phyloP scores from a whole-genome alignment of 495 filamentous ascomycete species.

The Neurospora sp. region DNA sequence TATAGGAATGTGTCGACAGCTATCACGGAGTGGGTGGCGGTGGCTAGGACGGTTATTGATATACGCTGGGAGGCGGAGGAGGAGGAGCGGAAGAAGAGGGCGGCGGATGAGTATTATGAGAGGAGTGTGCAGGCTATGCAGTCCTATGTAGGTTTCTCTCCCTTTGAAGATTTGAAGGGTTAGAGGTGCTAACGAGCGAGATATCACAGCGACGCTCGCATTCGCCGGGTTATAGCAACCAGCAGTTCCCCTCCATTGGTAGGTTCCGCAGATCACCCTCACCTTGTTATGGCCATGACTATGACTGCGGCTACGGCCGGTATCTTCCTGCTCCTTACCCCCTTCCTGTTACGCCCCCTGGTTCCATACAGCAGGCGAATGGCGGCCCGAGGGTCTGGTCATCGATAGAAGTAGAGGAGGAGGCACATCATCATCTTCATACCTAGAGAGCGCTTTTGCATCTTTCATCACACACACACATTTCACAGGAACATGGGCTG shows the following conservation, averaged over 20 bases:
- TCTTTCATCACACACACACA: not conserved
- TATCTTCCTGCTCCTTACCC: not conserved
- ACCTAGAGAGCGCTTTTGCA: not conserved
- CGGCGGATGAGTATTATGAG: constrained; percentile 33
- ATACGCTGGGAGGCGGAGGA: constrained; percentile 57
- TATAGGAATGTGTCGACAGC: constrained; percentile 65
- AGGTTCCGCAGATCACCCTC: constrained; percentile 9
- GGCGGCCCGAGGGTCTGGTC: not conserved
- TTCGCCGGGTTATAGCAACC: constrained; percentile 5
- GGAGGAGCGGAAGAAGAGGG: constrained; percentile 37
- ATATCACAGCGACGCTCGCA: not conserved
- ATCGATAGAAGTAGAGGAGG: constrained; percentile 4
- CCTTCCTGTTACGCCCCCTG: not conserved
- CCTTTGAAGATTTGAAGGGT: not conserved
- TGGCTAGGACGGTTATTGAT: constrained; percentile 47
- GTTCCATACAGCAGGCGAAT: not conserved
- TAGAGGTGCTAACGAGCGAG: not conserved
- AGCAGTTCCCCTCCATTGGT: constrained; percentile 8
- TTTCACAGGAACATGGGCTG: constrained; percentile 16
- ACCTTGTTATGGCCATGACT: not conserved
- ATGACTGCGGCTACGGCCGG: not conserved
- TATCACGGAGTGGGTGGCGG: constrained; percentile 55
- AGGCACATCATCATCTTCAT: not conserved
- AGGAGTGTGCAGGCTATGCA: constrained; percentile 15
- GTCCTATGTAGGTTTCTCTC: constrained; percentile 26